Evolutionary conservation across 768 basidiomycete species (phyloP).

Genomic region (Pholiota microspora): DNA sequence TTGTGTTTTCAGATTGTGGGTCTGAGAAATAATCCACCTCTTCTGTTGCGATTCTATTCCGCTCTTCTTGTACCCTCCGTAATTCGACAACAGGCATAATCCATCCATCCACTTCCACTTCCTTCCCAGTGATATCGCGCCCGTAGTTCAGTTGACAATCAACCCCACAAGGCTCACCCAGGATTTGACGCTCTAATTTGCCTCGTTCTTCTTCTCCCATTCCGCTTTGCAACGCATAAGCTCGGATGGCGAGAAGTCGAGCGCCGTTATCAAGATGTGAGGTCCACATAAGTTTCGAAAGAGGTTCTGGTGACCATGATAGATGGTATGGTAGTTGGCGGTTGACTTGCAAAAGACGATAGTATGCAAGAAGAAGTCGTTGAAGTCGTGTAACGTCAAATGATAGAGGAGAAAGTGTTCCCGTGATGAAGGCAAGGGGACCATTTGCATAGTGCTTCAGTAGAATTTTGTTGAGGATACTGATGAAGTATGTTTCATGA

Average conservation of each 20-base stretch:
- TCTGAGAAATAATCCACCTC: conserved; percentile 44
- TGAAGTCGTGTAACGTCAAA: conserved; percentile 55
- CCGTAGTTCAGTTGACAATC: conserved; percentile 69
- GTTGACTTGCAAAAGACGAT: conserved; percentile 76
- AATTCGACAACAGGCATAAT: conserved; percentile 71
- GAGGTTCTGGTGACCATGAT: conserved; percentile 64
- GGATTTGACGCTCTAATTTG: conserved; percentile 54
- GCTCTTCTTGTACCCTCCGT: conserved; percentile 50
- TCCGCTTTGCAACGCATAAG: conserved; percentile 72
- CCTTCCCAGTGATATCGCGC: conserved; percentile 42
- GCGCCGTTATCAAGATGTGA: conserved; percentile 54
- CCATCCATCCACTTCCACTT: conserved; percentile 70
- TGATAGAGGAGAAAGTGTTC: conserved; percentile 27
- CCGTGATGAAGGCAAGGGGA: conserved; percentile 48
- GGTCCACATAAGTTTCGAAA: conserved; percentile 43
- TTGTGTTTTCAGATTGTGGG: conserved; percentile 31
- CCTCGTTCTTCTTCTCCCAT: conserved; percentile 79
- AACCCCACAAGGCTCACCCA: conserved; percentile 57
- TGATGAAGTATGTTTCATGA: conserved; percentile 23
- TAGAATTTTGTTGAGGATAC: conserved; percentile 56
- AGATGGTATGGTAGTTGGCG: conserved; percentile 59
- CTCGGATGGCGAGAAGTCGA: conserved; percentile 69
- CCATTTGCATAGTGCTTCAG: conserved; percentile 45
- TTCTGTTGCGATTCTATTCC: conserved; percentile 42
- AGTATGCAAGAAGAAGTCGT: conserved; percentile 72